Evolutionary conservation across 768 basidiomycete genomes (phyloP).

Genomic region (Lactifluus subvellereus): DNA sequence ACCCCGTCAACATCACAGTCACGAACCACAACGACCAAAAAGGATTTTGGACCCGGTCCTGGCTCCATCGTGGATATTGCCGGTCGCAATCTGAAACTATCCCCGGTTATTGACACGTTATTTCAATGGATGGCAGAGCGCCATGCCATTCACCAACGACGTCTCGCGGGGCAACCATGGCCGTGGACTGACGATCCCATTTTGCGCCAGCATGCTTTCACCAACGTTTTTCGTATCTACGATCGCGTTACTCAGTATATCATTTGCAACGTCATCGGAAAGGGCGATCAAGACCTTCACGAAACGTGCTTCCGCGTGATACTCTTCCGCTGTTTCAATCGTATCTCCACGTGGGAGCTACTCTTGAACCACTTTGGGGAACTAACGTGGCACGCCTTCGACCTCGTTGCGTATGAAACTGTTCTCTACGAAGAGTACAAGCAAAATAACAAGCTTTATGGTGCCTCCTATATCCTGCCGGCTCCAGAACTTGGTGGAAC

Average conservation of each 20-base stretch:
- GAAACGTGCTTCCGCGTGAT: constrained; percentile 69
- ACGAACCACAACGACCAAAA: constrained; percentile 10
- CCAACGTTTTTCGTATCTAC: constrained; percentile 69
- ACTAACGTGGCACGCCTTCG: constrained; percentile 56
- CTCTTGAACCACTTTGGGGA: constrained; percentile 48
- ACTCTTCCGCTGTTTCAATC: constrained; percentile 69
- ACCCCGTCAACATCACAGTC: constrained; percentile 18
- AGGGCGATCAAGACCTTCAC: constrained; percentile 51
- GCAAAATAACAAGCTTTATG: constrained; percentile 49
- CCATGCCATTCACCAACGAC: constrained; percentile 29
- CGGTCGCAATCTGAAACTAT: constrained; percentile 26
- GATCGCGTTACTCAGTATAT: constrained; percentile 69
- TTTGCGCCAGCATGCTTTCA: constrained; percentile 53
- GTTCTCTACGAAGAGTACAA: constrained; percentile 44
- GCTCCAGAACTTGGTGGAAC: constrained; percentile 48
- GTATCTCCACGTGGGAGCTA: constrained; percentile 64
- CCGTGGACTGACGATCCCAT: constrained; percentile 64
- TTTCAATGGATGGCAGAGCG: constrained; percentile 32
- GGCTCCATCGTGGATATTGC: constrained; percentile 25
- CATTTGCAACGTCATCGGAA: constrained; percentile 60
- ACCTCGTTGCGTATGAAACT: constrained; percentile 44
- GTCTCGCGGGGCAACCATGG: constrained; percentile 27
- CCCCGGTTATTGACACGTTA: constrained; percentile 29
- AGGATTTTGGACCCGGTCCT: constrained; percentile 12
- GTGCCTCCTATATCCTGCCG: constrained; percentile 66